Evolutionary conservation across 1,284 basidiomycete species (phyloP), one percentile per base, ranked within the genome.

Genomic region (Taiwanofungus camphoratus): DNA sequence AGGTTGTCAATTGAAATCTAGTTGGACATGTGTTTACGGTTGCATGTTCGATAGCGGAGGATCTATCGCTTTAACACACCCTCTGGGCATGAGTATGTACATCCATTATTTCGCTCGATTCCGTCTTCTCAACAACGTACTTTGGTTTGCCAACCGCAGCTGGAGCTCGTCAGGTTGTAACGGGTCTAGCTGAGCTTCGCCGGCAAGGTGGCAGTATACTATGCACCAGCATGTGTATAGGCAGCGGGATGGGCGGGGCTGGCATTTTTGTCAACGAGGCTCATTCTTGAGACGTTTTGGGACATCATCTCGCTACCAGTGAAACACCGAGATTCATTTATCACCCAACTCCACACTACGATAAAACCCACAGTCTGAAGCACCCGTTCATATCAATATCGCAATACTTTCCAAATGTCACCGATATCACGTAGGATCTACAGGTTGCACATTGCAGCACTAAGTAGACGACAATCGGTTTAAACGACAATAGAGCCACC

Each of bases 221-320:
- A 41, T 86, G 83, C 57, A 86, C 89, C 1, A 87, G 83, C 48
- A 94, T 94, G 92, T 93, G 91, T 58, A 71, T 93, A 39, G 92
- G 90, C 21, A 87, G 83, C 53, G 88, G 87, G 13, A 92, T 92
- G 89, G 90, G 90, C 13, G 87, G 87, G 30, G 90, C 88, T 7
- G 77, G 79, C 3, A 74, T 92, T 42, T 84, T 92, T 51, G 81
- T 92, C 18, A 90, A 87, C 55, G 89, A 92, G 59, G 70, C 65
- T 8, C 53, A 44, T 20, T 52, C 53, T 23, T 56, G 40, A 52
- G 20, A 16, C 16, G 9, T 21, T n/a, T 19, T 36, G 23, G 33
- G 16, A 13, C 19, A 34, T 32, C 26, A 27, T 13, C 26, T 27
- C 8, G 13, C 26, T 27, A 27, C 26, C 13, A 27, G n/a, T n/a